These are phyloP conservation scores for Lenwebbia sp. DNA, from an alignment of 345 rosid species.

Conservation along the genomic window DNA sequence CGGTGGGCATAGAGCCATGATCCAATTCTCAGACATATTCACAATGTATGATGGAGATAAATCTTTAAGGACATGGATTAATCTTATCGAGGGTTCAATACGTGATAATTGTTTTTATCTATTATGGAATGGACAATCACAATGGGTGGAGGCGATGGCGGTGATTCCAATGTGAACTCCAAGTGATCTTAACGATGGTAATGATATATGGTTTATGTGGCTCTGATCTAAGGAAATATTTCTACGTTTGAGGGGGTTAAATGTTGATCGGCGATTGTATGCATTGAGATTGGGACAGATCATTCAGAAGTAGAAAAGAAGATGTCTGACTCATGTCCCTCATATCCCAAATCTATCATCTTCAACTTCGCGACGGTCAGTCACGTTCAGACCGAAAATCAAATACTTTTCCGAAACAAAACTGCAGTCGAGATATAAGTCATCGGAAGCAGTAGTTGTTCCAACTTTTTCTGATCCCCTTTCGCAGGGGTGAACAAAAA, in stretches of 20 bases:
- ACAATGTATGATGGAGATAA: neutral
- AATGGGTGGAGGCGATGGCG: neutral
- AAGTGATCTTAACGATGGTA: neutral
- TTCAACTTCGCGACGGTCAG: neutral
- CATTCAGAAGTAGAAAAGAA: neutral
- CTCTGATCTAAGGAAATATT: neutral
- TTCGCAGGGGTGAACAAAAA: too few species aligned
- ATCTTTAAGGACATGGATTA: neutral
- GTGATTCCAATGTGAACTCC: neutral
- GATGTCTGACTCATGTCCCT: neutral
- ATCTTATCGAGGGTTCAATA: neutral
- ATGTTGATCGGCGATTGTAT: neutral
- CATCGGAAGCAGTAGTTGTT: neutral
- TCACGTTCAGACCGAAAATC: neutral
- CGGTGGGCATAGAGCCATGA: neutral
- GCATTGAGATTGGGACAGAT: neutral
- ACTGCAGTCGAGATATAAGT: neutral
- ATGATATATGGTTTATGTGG: neutral
- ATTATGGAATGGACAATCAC: neutral
- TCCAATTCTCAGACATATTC: neutral
- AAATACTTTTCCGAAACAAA: neutral
- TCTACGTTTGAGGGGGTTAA: fast-evolving
- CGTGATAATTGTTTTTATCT: neutral
- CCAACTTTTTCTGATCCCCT: too few species aligned
- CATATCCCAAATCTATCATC: neutral